Evolutionary conservation across 2,329 filamentous ascomycete species (phyloP).

Genomic region (Cladosporium sp.): DNA sequence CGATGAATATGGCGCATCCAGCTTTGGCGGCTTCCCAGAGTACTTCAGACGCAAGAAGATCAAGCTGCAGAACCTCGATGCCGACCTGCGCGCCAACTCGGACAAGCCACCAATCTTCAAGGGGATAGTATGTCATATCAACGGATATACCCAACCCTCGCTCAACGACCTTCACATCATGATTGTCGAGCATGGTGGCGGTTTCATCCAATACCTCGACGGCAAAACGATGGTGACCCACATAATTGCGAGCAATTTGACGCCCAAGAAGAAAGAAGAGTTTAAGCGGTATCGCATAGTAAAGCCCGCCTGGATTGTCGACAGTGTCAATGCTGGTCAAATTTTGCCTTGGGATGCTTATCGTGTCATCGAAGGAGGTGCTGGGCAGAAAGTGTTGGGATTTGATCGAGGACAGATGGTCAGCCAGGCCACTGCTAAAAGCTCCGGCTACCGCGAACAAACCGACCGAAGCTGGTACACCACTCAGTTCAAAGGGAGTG

Average conservation of each 20-base stretch:
- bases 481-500: constrained; percentile 50
- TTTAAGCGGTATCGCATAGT: constrained; percentile 86
- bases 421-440: constrained; percentile 58
- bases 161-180: constrained; percentile 81
- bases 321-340: constrained; percentile 76
- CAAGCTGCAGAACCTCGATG: constrained; percentile 92
- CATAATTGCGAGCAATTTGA: constrained; percentile 85
- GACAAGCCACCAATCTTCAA: constrained; percentile 83
- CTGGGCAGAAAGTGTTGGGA: constrained; percentile 70
- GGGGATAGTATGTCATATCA: constrained; percentile 84
- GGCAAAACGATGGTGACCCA: constrained; percentile 93
- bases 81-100: constrained; percentile 66
- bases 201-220: constrained; percentile 90
- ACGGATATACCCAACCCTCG: constrained; percentile 92
- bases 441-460: constrained; percentile 71
- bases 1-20: constrained; percentile 84
- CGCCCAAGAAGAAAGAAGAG: constrained; percentile 88
- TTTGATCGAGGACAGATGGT: constrained; percentile 59
- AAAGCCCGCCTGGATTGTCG: constrained; percentile 89
- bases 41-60: constrained; percentile 96
- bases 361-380: constrained; percentile 77
- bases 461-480: constrained; percentile 79
- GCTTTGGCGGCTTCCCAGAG: constrained; percentile 83
- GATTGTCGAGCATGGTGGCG: constrained; percentile 89
- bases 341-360: constrained; percentile 83